phyloP scores from a whole-genome alignment of 1,284 basidiomycete genomes.

The Ganoderma sinense region DNA sequence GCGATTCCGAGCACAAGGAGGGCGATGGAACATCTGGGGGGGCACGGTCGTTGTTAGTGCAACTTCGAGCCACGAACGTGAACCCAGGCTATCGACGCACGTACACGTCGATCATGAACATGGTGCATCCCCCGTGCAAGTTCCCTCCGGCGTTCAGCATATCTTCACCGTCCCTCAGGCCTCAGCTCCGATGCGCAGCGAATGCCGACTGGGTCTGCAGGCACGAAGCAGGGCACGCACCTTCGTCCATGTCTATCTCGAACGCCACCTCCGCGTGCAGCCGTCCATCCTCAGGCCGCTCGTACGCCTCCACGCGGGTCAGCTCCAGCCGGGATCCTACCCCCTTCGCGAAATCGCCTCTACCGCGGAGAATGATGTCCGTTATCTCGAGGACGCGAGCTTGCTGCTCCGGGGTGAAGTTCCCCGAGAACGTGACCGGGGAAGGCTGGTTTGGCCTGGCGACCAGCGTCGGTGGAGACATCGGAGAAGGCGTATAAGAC shows the following conservation, averaged over 20 bases:
- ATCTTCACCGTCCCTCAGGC: background rate
- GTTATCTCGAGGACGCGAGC: background rate
- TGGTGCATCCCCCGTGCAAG: slow-evolving; percentile 2
- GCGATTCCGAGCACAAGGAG: slow-evolving; percentile 65
- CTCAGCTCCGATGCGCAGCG: background rate
- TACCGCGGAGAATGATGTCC: background rate
- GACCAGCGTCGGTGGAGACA: background rate
- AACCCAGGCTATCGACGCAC: background rate
- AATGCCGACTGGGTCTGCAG: too few relatives aligned
- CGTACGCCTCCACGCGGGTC: background rate
- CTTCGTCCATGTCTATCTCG: slow-evolving; percentile 3
- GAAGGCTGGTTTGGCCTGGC: background rate
- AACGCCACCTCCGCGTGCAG: background rate
- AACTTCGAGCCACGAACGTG: background rate
- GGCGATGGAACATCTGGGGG: slow-evolving; percentile 62
- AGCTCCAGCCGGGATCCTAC: background rate
- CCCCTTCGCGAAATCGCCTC: background rate
- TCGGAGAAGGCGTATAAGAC: background rate
- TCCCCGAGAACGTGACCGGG: background rate
- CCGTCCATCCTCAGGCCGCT: background rate
- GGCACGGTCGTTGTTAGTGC: background rate
- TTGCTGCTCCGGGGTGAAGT: background rate
- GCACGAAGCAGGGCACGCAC: background rate
- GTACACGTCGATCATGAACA: slow-evolving; percentile 11
- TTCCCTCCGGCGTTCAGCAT: slow-evolving; percentile 4